These are phyloP conservation scores for Ceratocystiopsis brevicomis DNA, from an alignment of 2,329 filamentous ascomycete genomes.

Conservation along the genomic window DNA sequence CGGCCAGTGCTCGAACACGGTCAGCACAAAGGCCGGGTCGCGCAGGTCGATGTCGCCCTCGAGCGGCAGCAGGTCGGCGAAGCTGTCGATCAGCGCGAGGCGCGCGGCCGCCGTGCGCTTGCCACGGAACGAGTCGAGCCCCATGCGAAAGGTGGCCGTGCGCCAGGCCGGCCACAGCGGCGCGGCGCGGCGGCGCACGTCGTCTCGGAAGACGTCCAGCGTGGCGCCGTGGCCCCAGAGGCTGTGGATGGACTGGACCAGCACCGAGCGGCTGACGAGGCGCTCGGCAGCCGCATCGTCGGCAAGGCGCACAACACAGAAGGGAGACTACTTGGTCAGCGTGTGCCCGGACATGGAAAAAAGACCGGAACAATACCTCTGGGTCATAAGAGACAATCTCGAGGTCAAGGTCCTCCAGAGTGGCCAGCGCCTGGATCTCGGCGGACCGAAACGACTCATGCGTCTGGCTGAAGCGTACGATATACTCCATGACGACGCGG, in stretches of 20 bases:
- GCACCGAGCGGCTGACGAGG: conserved; percentile 58
- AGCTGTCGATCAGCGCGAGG: conserved; percentile 61
- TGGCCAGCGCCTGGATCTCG: conserved; percentile 66
- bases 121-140: conserved; percentile 63
- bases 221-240: conserved; percentile 61
- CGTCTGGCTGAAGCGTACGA: conserved; percentile 74
- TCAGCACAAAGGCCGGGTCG: conserved; percentile 54
- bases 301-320: conserved; percentile 56
- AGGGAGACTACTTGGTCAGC: conserved; percentile 47
- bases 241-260: conserved; percentile 70
- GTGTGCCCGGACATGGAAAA: neutral
- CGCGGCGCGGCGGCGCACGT: conserved; percentile 38
- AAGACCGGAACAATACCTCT: conserved; percentile 36
- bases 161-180: conserved; percentile 50
- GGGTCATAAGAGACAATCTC: conserved; percentile 57
- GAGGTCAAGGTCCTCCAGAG: conserved; percentile 45
- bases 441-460: conserved; percentile 82
- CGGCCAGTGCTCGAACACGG: conserved; percentile 66
- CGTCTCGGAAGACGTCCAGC: conserved; percentile 49
- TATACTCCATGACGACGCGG: conserved; percentile 42
- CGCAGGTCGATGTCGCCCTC: conserved; percentile 61
- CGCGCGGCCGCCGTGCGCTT: conserved; percentile 46
- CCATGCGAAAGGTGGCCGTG: conserved; percentile 59
- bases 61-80: conserved; percentile 54
- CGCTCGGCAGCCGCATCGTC: conserved; percentile 43